Evolutionary conservation across 2,329 filamentous ascomycete species (phyloP), one percentile per base, ranked within the genome.

Genomic region (Penicillium sp.): DNA sequence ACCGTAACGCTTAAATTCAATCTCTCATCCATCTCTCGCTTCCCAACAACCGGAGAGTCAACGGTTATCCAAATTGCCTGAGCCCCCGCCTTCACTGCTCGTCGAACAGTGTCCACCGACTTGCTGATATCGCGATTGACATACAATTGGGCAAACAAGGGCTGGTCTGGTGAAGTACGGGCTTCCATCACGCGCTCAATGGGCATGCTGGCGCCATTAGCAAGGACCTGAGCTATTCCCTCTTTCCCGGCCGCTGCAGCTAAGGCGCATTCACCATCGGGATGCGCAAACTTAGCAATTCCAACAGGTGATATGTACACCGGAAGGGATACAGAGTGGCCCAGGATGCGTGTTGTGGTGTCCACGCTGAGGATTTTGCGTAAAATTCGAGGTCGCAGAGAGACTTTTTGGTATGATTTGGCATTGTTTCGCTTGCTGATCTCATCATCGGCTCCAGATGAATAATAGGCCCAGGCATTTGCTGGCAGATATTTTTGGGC

Each of bases 391-490:
- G 81, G 80, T 5, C 79, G 72, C 35, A 82, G 73, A 60, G 73
- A 72, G 26, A 82, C 72, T n/a, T 76, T 73, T 26, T 73, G 70
- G 51, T 77, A 80, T 55, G 74, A 72, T 6, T 69, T 67, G 42
- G 65, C 67, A 58, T 80, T 81, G 25, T 73, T 67, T 22, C 72
- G 71, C 49, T 74, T 72, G n/a, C 79, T 81, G 31, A 77, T 67
- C 49, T 79, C 77, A 41, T 81, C 77, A 1, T 81, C 82, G 0
- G 79, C 79, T 1, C 78, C 81, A 1, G 76, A 78, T n/a, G 73
- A 75, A 65, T 81, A 82, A 50, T 74, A 75, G 4, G 70, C 69
- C 71, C 71, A 74, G n/a, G 69, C 67, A 15, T 68, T 69, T 3
- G 57, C 56, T 1, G 67, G 53, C 2, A 75, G 59, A 31, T 69